Evolutionary conservation across 768 basidiomycete species (phyloP), one percentile per base, ranked within the genome.

Genomic region (Russula compacta): DNA sequence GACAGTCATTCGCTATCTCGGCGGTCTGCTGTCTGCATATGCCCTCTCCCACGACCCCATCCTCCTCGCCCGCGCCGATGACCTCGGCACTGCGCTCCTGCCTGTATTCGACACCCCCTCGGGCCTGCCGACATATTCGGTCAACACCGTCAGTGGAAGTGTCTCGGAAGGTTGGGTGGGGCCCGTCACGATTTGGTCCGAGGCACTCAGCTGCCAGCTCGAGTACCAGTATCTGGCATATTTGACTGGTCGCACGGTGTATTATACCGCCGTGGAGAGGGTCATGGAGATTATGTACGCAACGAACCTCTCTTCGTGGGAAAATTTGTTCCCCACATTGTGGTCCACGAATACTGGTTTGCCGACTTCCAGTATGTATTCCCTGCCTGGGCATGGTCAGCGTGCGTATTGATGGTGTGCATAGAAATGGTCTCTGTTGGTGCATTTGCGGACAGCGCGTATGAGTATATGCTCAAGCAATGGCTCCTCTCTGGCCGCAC

Each of bases 1-100:
- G 75, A 95, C 92, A 0, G 83, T 88, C 44, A 97, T 97, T 62
- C 83, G 94, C 36, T 89, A 95, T 67, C 82, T 98, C 88, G 94
- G 93, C 3, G 95, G 94, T 6, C 76, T 95, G 1, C 79, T 63
- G 4, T 64, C 64, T 10, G 91, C 89, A 0, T 87, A 93, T 67
- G 85, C 92, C 5, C 75, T 97, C 1, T 84, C 88, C 0, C 75
- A 77, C 15, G 81, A 93, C 57, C 67, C 73, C 1, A 68, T 87
- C 2, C 78, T 89, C 56, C 79, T 92, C 40, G 71, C 77, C 17
- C 82, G 84, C 38, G 90, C 94, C 1, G 83, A 90, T 49, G 87
- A 94, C 57, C 82, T 98, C 17, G 93, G 82, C 2, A 73, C 77
- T n/a, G 78, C 77, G 46, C 77, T 97, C 3, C 78, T 90, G 2